phyloP scores from a whole-genome alignment of 768 basidiomycete species.

The Auricularia sp. region DNA sequence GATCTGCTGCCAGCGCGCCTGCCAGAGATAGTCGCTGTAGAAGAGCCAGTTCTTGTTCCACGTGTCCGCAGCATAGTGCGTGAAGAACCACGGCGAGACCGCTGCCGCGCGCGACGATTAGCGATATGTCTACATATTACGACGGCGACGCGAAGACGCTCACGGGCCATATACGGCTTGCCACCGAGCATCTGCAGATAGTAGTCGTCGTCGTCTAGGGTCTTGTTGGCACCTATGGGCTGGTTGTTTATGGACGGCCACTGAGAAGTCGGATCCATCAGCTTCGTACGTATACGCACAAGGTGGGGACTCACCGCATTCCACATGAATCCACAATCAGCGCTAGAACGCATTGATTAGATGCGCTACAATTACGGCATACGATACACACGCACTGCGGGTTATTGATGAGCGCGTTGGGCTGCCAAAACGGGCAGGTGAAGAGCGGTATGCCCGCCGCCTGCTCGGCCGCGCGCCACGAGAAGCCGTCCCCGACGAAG shows the following conservation, averaged over 20 bases:
- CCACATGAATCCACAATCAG: not conserved
- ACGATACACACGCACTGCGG: not conserved
- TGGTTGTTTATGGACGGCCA: not conserved
- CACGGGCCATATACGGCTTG: not conserved
- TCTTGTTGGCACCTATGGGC: not conserved
- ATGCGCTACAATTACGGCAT: not conserved
- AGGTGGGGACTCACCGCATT: not conserved
- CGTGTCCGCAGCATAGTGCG: slow-evolving; percentile 47
- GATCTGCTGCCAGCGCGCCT: slow-evolving; percentile 54
- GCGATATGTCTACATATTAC: too few relatives aligned
- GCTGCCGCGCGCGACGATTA: not conserved
- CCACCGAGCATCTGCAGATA: not conserved
- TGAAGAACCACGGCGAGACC: slow-evolving; percentile 68
- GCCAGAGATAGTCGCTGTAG: slow-evolving; percentile 39
- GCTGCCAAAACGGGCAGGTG: not conserved
- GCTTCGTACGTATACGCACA: not conserved
- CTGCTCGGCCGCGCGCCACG: not conserved
- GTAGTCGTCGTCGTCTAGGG: not conserved
- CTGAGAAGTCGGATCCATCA: not conserved
- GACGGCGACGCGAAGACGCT: not conserved
- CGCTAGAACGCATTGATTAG: not conserved
- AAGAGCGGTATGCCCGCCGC: not conserved
- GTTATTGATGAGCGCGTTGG: not conserved
- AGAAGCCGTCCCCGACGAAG: not conserved
- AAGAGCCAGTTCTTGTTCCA: slow-evolving; percentile 43